A percentile compares a stretch with the other conserved stretches of the same genome.
These are phyloP conservation scores for Metschnikowia similis DNA, from an alignment of 805 yeast genomes.

Conservation along the genomic window DNA sequence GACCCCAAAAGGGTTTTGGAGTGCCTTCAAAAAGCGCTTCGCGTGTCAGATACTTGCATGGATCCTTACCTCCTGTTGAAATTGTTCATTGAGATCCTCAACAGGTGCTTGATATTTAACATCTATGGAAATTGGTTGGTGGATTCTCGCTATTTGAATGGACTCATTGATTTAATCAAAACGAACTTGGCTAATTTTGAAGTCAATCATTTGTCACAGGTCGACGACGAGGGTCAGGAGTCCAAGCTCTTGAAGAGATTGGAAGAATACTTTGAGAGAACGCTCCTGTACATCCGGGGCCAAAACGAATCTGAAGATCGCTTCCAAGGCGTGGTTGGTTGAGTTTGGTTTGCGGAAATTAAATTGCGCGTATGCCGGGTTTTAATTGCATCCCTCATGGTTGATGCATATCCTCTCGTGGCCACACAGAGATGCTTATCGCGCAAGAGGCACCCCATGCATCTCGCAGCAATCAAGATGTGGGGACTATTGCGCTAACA, in stretches of 20 bases:
- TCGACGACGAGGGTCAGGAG: conserved; percentile 24
- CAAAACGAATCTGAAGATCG: conserved; percentile 70
- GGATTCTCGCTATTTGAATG: conserved; percentile 73
- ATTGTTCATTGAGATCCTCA: conserved; percentile 84
- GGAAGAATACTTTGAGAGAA: conserved; percentile 54
- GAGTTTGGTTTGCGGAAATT: not conserved
- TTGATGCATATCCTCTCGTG: not conserved
- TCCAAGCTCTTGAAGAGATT: conserved; percentile 26
- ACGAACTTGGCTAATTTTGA: conserved; percentile 52
- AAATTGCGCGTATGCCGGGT: too few relatives aligned
- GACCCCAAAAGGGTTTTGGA: conserved; percentile 78
- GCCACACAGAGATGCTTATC: not conserved
- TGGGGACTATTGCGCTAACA: not conserved
- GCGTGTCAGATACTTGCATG: conserved; percentile 93
- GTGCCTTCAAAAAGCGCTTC: conserved; percentile 79
- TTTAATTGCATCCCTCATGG: too few relatives aligned
- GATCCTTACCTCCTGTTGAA: conserved; percentile 71
- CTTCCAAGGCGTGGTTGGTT: conserved; percentile 46
- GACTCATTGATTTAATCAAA: conserved; percentile 76
- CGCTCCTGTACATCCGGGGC: conserved; percentile 62
- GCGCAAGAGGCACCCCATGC: not conserved
- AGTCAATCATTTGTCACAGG: conserved; percentile 22
- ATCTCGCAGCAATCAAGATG: not conserved
- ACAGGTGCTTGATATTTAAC: conserved; percentile 79
- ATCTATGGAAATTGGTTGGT: conserved; percentile 73